Conservation (phyloP, 2,329 filamentous ascomycete genomes). For the Xylogone sp. region DNA sequence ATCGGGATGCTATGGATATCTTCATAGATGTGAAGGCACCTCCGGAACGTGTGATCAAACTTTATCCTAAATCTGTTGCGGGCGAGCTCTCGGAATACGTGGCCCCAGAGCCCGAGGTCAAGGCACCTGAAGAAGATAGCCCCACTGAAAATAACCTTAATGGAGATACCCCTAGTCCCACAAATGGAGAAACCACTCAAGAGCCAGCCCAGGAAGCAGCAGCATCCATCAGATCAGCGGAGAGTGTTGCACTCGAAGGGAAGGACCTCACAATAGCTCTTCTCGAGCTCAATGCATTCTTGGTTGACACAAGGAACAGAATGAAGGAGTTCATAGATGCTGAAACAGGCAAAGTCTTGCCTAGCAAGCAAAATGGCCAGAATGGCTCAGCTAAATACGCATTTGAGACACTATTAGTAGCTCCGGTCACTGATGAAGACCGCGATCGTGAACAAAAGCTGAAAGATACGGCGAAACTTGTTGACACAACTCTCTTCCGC, state of each 20-base stretch:
- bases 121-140: slow-evolving; percentile 23
- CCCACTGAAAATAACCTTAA: slow-evolving; percentile 25
- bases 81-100: slow-evolving; percentile 66
- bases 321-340: slow-evolving; percentile 61
- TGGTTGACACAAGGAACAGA: slow-evolving; percentile 76
- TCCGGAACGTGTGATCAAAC: slow-evolving; percentile 78
- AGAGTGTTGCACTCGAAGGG: slow-evolving; percentile 61
- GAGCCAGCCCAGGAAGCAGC: slow-evolving; percentile 26
- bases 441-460: slow-evolving; percentile 68
- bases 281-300: slow-evolving; percentile 77
- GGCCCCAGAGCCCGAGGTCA: slow-evolving; percentile 33
- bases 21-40: slow-evolving; percentile 90
- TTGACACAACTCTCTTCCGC: slow-evolving; percentile 92
- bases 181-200: slow-evolving; percentile 11
- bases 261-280: slow-evolving; percentile 82
- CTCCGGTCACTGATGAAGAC: slow-evolving; percentile 31
- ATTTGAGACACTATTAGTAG: slow-evolving; percentile 53
- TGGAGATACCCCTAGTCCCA: slow-evolving; percentile 43
- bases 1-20: slow-evolving; percentile 79
- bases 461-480: slow-evolving; percentile 71
- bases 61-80: slow-evolving; percentile 82
- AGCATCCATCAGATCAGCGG: slow-evolving; percentile 54
- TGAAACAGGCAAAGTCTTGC: slow-evolving; percentile 57
- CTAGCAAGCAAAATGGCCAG: slow-evolving; percentile 32
- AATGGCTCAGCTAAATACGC: slow-evolving; percentile 44